phyloP scores from a whole-genome alignment of 495 filamentous ascomycete species.

The Penicillium lividum region DNA sequence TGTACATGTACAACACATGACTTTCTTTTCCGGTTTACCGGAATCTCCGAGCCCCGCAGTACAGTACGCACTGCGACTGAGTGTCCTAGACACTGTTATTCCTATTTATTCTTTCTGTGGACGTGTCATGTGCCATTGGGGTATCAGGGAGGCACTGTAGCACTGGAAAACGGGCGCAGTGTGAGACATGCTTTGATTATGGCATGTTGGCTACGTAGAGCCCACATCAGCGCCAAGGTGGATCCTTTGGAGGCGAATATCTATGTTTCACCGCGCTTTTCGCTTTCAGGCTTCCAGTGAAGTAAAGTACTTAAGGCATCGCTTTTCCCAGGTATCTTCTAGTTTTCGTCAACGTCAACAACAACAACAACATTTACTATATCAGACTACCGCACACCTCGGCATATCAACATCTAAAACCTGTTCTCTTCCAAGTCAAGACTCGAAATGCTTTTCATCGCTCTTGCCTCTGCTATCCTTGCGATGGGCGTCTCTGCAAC shows the following conservation, averaged over 20 bases:
- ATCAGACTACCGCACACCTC: not conserved
- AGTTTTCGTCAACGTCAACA: not conserved
- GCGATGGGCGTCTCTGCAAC: conserved; percentile 9
- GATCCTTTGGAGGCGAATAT: not conserved
- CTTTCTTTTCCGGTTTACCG: not conserved
- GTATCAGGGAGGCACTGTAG: not conserved
- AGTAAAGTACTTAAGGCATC: not conserved
- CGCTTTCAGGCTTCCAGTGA: no score
- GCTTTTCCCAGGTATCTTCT: not conserved
- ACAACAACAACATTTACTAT: not conserved
- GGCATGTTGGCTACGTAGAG: not conserved
- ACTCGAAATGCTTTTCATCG: conserved; percentile 14
- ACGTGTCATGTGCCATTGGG: not conserved
- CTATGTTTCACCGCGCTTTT: not conserved
- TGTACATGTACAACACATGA: not conserved
- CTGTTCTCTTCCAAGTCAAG: not conserved
- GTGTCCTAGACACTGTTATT: not conserved
- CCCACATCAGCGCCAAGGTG: not conserved
- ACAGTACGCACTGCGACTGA: no score
- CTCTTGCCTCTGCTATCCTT: conserved; percentile 8
- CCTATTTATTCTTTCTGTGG: not conserved
- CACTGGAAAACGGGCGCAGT: not conserved
- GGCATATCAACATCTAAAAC: not conserved
- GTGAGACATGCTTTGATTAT: conserved; percentile 1
- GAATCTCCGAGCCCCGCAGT: not conserved